Percentiles rank a stretch among this genome's conserved stretches.
phyloP scores from a whole-genome alignment of 805 yeast genomes.

The Priceomyces haplophilus region DNA sequence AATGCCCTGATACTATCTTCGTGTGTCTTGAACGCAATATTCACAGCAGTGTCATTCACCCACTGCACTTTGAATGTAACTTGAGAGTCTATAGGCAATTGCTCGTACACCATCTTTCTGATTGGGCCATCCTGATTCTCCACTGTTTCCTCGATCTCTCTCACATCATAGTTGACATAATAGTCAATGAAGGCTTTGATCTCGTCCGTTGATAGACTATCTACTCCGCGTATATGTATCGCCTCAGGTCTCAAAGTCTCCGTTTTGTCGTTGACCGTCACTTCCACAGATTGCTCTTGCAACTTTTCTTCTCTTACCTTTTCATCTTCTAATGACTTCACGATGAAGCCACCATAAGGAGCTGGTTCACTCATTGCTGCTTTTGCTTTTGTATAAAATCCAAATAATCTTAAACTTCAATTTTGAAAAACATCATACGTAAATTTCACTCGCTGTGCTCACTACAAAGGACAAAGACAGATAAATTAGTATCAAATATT shows the following conservation, averaged over 20 bases:
- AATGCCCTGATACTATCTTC: constrained; percentile 41
- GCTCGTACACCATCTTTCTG: constrained; percentile 16
- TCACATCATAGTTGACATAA: constrained; percentile 34
- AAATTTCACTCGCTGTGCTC: neutral
- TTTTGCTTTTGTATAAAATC: neutral
- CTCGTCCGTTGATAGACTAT: constrained; percentile 57
- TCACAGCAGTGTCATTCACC: constrained; percentile 62
- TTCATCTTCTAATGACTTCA: constrained; percentile 39
- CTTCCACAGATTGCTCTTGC: constrained; percentile 31
- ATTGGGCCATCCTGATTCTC: constrained; percentile 14
- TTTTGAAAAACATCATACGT: neutral
- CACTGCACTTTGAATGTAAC: constrained; percentile 53
- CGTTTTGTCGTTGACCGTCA: constrained; percentile 27
- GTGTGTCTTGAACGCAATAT: constrained; percentile 49
- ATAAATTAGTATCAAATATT: neutral
- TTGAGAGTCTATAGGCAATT: constrained; percentile 24
- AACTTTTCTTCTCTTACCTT: constrained; percentile 28
- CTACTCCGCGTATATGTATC: constrained; percentile 57
- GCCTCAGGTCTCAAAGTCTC: constrained; percentile 45
- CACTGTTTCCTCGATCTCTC: constrained; percentile 13
- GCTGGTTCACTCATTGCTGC: constrained; percentile 26
- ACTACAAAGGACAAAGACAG: neutral
- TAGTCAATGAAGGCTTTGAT: constrained; percentile 54
- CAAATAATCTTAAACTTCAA: too few species aligned
- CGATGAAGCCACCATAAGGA: constrained; percentile 43